Base-by-base conservation (phyloP, 768 basidiomycete genomes). In the Kwoniella mangroviensis region DNA sequence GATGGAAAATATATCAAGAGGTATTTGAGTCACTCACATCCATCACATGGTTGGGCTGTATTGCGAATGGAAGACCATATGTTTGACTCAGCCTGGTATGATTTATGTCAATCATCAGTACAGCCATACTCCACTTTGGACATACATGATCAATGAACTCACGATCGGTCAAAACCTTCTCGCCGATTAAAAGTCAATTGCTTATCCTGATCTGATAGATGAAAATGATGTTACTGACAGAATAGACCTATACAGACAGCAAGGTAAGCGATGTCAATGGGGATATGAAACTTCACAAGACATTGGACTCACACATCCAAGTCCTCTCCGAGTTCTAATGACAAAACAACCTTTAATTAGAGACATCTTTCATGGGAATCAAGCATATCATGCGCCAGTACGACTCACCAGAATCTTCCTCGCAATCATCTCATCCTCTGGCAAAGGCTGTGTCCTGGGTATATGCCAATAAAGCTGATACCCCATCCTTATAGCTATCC, bases 401-500 rank as follows among this genome's bases (percentile, higher is more conserved):
- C 26, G 49, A 72, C 75, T 72, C 64, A 74, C 75, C 58, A 77
- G 53, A 7, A 74, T 64, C 65, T 68, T 42, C 57, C 75, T 68
- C 52, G 75, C 75, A 4, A 52, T 45, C 54, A 58, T 40, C 28
- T 74, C 73, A 64, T 77, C 75, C 3, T 72, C 53, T 4, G 75
- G 75, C 34, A 77, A 54, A 5, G 65, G 61, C 26, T 70, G 58
- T 3, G 42, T 63, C 56, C 75, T 60, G 0, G 70, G 71, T n/a
- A 74, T 45, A 55, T 77, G 73, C 73, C 71, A 77, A 52, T 63
- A 70, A 41, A 68, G 56, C 64, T 74, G 73, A 70, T 77, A 77
- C 21, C 73, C 75, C 26, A 74, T 72, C 42, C 75, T 22, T 4
- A 77, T 67, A 6, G 75, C 75, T 55, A 72, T 72, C 11, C 75